Conservation (phyloP, 306 rosid species). For the Cyclanthera cordifolia region DNA sequence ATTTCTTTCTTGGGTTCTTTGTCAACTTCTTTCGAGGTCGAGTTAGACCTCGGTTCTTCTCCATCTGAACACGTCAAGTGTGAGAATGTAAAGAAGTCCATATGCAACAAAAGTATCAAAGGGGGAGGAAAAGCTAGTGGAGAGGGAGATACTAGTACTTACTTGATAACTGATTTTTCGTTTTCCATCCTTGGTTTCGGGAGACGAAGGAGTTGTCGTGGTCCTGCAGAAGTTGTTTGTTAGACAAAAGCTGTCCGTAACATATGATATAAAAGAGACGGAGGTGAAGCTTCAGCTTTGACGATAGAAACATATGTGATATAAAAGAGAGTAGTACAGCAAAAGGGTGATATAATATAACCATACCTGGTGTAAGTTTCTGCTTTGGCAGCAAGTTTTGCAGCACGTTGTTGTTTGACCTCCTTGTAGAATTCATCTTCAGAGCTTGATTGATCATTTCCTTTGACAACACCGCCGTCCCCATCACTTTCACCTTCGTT, state of each 20-base stretch:
- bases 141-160: background rate
- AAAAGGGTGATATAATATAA: background rate
- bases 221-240: slow-evolving; percentile 29
- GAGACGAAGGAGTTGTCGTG: slow-evolving; percentile 23
- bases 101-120: background rate
- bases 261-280: background rate
- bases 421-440: slow-evolving; percentile 61
- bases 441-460: slow-evolving; percentile 30
- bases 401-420: slow-evolving; percentile 39
- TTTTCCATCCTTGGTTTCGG: slow-evolving; percentile 59
- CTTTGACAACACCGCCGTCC: slow-evolving; percentile 29
- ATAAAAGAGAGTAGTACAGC: background rate
- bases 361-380: slow-evolving; percentile 43
- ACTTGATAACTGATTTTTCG: slow-evolving; percentile 61
- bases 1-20: slow-evolving; percentile 89
- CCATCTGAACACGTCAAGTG: slow-evolving; percentile 34
- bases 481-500: slow-evolving; percentile 25
- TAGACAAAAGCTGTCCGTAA: background rate
- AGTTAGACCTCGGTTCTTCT: slow-evolving; percentile 78
- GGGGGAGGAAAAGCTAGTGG: background rate
- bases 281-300: background rate
- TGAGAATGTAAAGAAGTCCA: slow-evolving; percentile 2
- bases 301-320: background rate
- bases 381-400: slow-evolving; percentile 57
- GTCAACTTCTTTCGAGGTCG: slow-evolving; percentile 47